phyloP scores from a whole-genome alignment of 2,329 filamentous ascomycete genomes.

The Septoria petroselini region DNA sequence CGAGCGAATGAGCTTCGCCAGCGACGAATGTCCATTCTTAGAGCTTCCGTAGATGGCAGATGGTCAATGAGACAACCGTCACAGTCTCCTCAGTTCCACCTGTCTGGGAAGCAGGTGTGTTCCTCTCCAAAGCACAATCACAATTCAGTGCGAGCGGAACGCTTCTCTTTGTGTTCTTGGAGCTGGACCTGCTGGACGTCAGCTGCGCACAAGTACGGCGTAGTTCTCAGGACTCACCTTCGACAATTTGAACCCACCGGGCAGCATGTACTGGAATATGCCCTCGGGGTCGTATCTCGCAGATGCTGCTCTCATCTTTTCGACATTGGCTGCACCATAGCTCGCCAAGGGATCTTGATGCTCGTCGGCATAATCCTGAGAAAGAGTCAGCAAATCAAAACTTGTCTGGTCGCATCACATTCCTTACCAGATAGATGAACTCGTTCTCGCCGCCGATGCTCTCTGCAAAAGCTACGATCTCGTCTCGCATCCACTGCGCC shows the following conservation, averaged over 20 bases:
- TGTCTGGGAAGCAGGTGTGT: neutral
- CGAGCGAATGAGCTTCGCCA: too few relatives aligned
- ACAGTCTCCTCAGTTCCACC: neutral
- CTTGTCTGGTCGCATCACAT: too few relatives aligned
- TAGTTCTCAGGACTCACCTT: neutral
- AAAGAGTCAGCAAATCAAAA: too few relatives aligned
- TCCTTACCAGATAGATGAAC: conserved; percentile 8
- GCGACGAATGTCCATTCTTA: neutral
- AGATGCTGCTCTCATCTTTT: conserved; percentile 9
- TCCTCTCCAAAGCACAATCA: neutral
- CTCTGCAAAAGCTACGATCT: conserved; percentile 4
- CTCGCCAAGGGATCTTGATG: conserved; percentile 12
- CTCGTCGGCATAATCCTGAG: conserved; percentile 15
- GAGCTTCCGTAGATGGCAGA: neutral
- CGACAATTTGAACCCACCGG: conserved; percentile 19
- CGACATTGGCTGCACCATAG: conserved; percentile 18
- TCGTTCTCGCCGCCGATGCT: conserved; percentile 6
- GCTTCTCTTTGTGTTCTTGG: neutral
- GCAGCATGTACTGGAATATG: conserved; percentile 17
- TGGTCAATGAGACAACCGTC: neutral
- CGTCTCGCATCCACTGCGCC: conserved; percentile 2
- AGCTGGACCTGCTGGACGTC: neutral
- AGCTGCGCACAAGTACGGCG: too few relatives aligned
- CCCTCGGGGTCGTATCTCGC: conserved; percentile 17
- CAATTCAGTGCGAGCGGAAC: neutral